Evolutionary conservation across 1,139 yeast species (phyloP).

Genomic region (Geotrichum restrictum): DNA sequence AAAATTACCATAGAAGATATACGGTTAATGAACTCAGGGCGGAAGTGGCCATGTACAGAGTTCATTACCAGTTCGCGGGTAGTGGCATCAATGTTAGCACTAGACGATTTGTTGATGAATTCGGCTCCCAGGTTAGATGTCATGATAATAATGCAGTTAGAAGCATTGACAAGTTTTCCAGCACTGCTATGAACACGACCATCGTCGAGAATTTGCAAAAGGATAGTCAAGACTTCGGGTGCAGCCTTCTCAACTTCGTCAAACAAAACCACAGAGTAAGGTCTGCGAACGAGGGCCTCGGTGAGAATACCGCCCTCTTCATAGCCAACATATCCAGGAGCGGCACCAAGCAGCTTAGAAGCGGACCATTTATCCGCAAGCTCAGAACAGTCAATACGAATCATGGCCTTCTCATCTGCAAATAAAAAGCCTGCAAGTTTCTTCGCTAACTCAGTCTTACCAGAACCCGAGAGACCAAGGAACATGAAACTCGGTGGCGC

Average conservation of each 20-base stretch:
- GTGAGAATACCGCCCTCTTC: slow-evolving; percentile 97
- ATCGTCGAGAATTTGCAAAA: slow-evolving; percentile 89
- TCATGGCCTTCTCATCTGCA: slow-evolving; percentile 93
- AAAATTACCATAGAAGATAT: slow-evolving; percentile 88
- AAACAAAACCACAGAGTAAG: slow-evolving; percentile 89
- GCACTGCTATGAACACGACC: slow-evolving; percentile 93
- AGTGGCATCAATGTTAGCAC: slow-evolving; percentile 43
- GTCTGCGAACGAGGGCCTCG: slow-evolving; percentile 83
- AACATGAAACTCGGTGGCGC: slow-evolving; percentile 95
- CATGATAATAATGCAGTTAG: slow-evolving; percentile 90
- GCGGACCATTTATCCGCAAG: slow-evolving; percentile 93
- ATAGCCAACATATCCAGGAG: slow-evolving; percentile 97
- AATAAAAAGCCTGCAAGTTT: slow-evolving; percentile 92
- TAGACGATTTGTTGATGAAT: slow-evolving; percentile 67
- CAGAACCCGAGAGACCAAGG: slow-evolving; percentile 94
- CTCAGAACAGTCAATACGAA: slow-evolving; percentile 96
- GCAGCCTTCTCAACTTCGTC: slow-evolving; percentile 99
- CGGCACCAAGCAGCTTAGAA: slow-evolving; percentile 91
- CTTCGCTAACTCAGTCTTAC: slow-evolving; percentile 96
- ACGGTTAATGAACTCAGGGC: slow-evolving; percentile 97
- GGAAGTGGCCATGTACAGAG: slow-evolving; percentile 83
- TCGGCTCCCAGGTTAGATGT: slow-evolving; percentile 97
- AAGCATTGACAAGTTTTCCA: slow-evolving; percentile 88
- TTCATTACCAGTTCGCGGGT: slow-evolving; percentile 43
- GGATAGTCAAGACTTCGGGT: slow-evolving; percentile 89